These are phyloP conservation scores for Diaporthe citri DNA, from an alignment of 2,329 filamentous ascomycete genomes.

Conservation along the genomic window DNA sequence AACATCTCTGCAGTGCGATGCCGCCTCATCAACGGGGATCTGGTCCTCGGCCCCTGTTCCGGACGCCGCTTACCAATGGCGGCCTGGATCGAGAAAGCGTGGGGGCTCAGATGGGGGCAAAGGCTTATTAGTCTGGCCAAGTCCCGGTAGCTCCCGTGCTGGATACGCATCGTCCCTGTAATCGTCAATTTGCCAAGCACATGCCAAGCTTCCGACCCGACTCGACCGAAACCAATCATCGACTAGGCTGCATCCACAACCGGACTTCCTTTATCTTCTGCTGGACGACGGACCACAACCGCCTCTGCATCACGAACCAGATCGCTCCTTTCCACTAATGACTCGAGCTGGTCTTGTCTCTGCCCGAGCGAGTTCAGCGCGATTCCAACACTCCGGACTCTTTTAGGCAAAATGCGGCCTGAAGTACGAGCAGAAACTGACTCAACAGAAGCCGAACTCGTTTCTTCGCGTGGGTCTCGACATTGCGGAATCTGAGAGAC, in stretches of 20 bases:
- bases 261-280: not conserved
- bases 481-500: not conserved
- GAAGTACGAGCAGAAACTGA: not conserved
- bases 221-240: slow-evolving; percentile 2
- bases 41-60: not conserved
- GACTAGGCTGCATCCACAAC: not conserved
- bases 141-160: slow-evolving; percentile 13
- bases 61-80: not conserved
- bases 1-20: not conserved
- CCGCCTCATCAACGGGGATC: not conserved
- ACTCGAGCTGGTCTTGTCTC: not conserved
- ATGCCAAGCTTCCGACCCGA: slow-evolving; percentile 4
- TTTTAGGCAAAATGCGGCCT: not conserved
- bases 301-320: not conserved
- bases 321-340: not conserved
- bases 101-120: not conserved
- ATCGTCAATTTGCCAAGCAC: slow-evolving; percentile 7
- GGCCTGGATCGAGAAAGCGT: not conserved
- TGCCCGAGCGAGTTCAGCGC: not conserved
- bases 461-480: not conserved
- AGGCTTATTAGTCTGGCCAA: not conserved
- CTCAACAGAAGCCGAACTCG: not conserved
- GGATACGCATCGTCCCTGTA: not conserved
- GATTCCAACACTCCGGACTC: too few relatives aligned
- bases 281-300: not conserved